Evolutionary conservation across 2,329 filamentous ascomycete genomes (phyloP), one percentile per base, ranked within the genome.

Genomic region (Ascocoryne sarcoides): DNA sequence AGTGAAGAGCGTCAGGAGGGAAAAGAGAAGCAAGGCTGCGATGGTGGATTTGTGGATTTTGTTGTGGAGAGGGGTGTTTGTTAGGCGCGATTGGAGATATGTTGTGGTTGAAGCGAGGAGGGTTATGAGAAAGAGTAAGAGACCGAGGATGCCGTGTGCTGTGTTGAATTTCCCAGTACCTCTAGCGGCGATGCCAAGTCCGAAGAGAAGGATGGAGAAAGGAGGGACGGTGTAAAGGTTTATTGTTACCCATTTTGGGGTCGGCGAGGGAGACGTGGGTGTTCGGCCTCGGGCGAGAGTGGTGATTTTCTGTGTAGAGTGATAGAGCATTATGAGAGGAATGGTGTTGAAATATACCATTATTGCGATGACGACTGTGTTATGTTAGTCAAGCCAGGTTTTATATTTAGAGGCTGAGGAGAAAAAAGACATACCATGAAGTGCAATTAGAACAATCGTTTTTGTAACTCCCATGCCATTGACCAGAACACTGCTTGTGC

Each of bases 141-240:
- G 19, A 7, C 43, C 43, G n/a, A 39, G 16, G 8, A 40, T 37
- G 5, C 40, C 43, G 29, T 48, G 43, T 5, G 35, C 19, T 14
- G 43, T 37, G 19, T n/a, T 5, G n/a, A 45, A 43, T 26, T 45
- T 20, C 30, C 32, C 17, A 10, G 26, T 17, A 14, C 45, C 45
- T 5, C 37, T 35, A 19, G 23, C 43, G 10, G 35, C 17, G 16
- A 43, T 26, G 5, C 43, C 45, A 8, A 45, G 23, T 1, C 29
- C 18, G 14, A 45, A 26, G 3, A 39, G 39, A 30, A 10, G 4
- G 37, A 32, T 14, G 42, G 41, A 10, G 44, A 17, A 14, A 44
- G 26, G 4, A 44, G 19, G 14, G 29, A 14, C 3, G 33, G 9
- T 2, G 29, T 30, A 18, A 47, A 35, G 10, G 23, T 10, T 10